phyloP scores from a whole-genome alignment of 108 stramenopile species.

The Seminavis robusta region DNA sequence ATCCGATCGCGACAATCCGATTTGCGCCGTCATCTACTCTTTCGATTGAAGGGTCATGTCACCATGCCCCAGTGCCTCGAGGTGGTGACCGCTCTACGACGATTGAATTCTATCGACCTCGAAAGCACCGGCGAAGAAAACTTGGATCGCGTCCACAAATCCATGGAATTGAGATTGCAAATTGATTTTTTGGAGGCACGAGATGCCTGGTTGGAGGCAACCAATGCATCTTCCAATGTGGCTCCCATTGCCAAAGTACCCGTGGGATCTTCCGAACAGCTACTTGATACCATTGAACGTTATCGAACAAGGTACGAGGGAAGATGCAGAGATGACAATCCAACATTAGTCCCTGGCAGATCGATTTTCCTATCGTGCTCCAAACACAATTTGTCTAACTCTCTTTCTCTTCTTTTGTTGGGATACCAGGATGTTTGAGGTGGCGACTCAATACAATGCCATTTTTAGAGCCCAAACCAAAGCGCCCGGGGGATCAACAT shows the following conservation, averaged over 20 bases:
- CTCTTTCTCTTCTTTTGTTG: slow-evolving; percentile 4
- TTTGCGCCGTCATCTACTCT: slow-evolving; percentile 68
- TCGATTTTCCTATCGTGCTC: no score
- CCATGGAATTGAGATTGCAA: slow-evolving; percentile 77
- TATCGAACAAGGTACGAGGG: slow-evolving; percentile 70
- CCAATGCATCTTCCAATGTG: slow-evolving; percentile 20
- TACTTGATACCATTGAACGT: slow-evolving; percentile 82
- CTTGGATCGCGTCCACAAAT: slow-evolving; percentile 66
- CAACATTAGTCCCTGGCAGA: no score
- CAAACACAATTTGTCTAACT: no score
- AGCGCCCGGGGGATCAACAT: slow-evolving; percentile 35
- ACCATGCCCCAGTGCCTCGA: slow-evolving; percentile 88
- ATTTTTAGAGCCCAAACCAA: slow-evolving; percentile 64
- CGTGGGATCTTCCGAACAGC: slow-evolving; percentile 51
- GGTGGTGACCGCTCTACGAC: slow-evolving; percentile 76
- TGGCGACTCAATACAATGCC: slow-evolving; percentile 84
- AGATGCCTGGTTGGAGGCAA: slow-evolving; percentile 77
- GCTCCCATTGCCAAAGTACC: slow-evolving; percentile 11
- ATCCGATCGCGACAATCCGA: slow-evolving; percentile 76
- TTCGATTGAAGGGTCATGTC: slow-evolving; percentile 69
- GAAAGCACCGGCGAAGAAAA: slow-evolving; percentile 30
- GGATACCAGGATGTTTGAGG: slow-evolving; percentile 68
- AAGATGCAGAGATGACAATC: slow-evolving; percentile 1
- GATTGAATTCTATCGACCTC: slow-evolving; percentile 79
- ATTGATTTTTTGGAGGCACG: slow-evolving; percentile 84